phyloP scores from a whole-genome alignment of 192 early-diverging fungal genomes.

The Coemansia guatemalensis region DNA sequence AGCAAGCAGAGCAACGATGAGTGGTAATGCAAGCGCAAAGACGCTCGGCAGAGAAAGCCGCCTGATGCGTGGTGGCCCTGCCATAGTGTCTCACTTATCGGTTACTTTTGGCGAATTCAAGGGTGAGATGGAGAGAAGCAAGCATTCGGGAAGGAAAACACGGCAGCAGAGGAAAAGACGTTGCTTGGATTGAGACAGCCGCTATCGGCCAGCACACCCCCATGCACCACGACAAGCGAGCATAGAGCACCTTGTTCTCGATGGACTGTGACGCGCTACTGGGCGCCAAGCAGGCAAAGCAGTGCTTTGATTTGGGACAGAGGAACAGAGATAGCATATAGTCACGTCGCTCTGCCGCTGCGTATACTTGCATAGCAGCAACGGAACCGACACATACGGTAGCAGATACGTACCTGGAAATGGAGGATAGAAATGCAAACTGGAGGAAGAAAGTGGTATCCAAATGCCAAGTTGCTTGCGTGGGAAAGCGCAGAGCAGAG shows the following conservation, averaged over 20 bases:
- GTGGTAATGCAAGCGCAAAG: slow-evolving; percentile 15
- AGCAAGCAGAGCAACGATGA: slow-evolving; percentile 13
- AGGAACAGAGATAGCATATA: neutral
- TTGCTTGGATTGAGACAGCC: neutral
- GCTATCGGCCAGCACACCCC: neutral
- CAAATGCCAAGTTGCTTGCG: neutral
- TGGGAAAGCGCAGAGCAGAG: neutral
- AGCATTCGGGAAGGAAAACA: neutral
- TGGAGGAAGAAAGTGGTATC: neutral
- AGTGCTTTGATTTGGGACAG: neutral
- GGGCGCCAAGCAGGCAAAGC: neutral
- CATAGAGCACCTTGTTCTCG: neutral
- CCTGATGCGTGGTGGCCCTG: neutral
- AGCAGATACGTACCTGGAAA: neutral
- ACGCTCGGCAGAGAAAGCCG: neutral
- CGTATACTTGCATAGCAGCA: neutral
- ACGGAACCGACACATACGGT: neutral
- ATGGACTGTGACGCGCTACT: neutral
- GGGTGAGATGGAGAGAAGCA: neutral
- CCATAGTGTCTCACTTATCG: neutral
- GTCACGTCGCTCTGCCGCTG: neutral
- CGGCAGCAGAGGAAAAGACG: neutral
- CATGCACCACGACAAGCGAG: neutral
- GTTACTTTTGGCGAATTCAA: neutral
- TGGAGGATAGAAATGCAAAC: neutral